Evolutionary conservation across 2,329 filamentous ascomycete species (phyloP).

Genomic region (Trichoderma breve): DNA sequence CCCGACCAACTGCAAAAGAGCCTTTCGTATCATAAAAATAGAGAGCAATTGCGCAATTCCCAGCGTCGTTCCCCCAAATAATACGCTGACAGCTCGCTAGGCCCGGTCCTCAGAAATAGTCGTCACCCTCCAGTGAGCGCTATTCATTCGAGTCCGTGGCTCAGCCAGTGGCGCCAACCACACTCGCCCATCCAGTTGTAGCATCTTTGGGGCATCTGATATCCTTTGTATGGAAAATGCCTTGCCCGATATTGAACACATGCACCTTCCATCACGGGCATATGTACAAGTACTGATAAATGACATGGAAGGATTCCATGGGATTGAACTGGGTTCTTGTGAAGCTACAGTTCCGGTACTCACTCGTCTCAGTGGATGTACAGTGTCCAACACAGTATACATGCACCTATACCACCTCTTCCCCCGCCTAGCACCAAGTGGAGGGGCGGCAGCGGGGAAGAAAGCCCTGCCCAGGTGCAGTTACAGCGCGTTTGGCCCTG

Average conservation of each 20-base stretch:
- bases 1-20: neutral
- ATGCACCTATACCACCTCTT: neutral
- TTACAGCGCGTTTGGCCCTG: conserved; percentile 15
- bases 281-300: neutral
- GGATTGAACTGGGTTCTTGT: neutral
- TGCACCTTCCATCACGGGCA: neutral
- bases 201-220: neutral
- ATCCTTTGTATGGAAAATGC: neutral
- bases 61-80: neutral
- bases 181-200: neutral
- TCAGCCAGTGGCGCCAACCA: neutral
- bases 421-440: neutral
- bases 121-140: neutral
- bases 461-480: neutral
- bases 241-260: neutral
- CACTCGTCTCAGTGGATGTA: neutral
- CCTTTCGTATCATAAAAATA: neutral
- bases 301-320: neutral
- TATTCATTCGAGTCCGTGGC: neutral
- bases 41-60: conserved; percentile 6
- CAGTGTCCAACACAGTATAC: neutral
- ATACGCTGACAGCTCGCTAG: neutral
- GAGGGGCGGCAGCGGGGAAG: neutral
- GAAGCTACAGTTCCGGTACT: neutral
- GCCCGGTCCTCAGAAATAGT: neutral